Evolutionary conservation across 352 stramenopile species (phyloP).

Genomic region (Plasmopara viticola): DNA sequence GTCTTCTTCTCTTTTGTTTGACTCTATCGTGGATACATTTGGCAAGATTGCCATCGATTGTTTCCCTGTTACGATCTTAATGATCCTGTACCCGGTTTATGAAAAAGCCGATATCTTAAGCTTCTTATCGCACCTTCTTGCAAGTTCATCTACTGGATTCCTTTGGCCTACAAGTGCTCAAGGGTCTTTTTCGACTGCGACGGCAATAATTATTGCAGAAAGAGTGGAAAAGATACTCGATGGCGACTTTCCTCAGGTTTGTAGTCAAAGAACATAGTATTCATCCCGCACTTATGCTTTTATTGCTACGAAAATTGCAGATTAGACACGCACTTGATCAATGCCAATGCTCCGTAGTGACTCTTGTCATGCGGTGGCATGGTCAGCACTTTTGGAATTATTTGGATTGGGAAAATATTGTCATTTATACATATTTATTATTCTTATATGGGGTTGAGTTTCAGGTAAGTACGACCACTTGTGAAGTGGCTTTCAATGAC

Average conservation of each 20-base stretch:
- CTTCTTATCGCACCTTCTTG: conserved; percentile 27
- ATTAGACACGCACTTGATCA: conserved; percentile 34
- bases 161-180: conserved; percentile 31
- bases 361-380: conserved; percentile 44
- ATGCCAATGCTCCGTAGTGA: conserved; percentile 41
- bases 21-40: conserved; percentile 50
- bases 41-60: conserved; percentile 36
- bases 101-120: conserved; percentile 29
- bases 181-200: neutral
- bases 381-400: conserved; percentile 67
- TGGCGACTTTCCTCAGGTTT: conserved; percentile 47
- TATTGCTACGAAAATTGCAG: conserved; percentile 13
- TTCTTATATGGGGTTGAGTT: conserved; percentile 55
- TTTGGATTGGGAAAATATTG: conserved; percentile 55
- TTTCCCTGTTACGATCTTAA: conserved; percentile 49
- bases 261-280: neutral
- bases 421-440: conserved; percentile 44
- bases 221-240: conserved; percentile 43
- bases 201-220: conserved; percentile 22
- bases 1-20: conserved; percentile 36
- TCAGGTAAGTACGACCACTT: conserved; percentile 26
- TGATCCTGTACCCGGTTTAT: conserved; percentile 41
- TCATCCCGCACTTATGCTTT: neutral
- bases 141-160: conserved; percentile 18
- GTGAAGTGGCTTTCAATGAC: neutral